phyloP scores from a whole-genome alignment of 257 asterid species.

The Solanum appendiculatum region DNA sequence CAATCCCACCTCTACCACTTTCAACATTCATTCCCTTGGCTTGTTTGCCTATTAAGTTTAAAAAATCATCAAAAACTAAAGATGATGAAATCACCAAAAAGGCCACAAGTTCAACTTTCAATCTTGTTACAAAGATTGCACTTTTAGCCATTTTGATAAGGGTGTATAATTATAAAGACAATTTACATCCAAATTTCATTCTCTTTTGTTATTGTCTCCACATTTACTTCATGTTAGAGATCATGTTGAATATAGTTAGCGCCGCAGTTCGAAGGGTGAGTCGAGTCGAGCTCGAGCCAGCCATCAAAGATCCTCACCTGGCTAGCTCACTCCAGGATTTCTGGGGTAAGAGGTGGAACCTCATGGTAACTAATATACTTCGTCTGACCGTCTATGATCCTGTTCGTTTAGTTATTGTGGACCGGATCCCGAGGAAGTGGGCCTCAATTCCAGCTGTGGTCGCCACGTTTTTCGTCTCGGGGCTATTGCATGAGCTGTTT shows the following conservation, averaged over 20 bases:
- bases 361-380: constrained; percentile 30
- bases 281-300: neutral
- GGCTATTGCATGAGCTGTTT: constrained; percentile 64
- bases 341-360: constrained; percentile 61
- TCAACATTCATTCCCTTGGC: constrained; percentile 34
- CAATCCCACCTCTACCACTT: constrained; percentile 17
- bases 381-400: constrained; percentile 21
- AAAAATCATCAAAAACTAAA: neutral
- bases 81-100: neutral
- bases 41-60: constrained; percentile 38
- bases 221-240: constrained; percentile 2
- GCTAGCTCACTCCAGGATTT: constrained; percentile 54
- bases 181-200: constrained; percentile 14
- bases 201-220: neutral
- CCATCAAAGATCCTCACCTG: constrained; percentile 7
- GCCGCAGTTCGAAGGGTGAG: neutral
- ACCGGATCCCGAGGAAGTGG: neutral
- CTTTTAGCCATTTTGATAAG: neutral
- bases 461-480: constrained; percentile 42
- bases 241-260: neutral
- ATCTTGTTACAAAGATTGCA: constrained; percentile 2
- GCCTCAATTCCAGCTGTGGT: constrained; percentile 12
- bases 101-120: neutral
- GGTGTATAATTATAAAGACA: neutral
- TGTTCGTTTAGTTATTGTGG: neutral